Base-by-base conservation (phyloP, 148 eudicot species). In the Nepenthes mirabilis region DNA sequence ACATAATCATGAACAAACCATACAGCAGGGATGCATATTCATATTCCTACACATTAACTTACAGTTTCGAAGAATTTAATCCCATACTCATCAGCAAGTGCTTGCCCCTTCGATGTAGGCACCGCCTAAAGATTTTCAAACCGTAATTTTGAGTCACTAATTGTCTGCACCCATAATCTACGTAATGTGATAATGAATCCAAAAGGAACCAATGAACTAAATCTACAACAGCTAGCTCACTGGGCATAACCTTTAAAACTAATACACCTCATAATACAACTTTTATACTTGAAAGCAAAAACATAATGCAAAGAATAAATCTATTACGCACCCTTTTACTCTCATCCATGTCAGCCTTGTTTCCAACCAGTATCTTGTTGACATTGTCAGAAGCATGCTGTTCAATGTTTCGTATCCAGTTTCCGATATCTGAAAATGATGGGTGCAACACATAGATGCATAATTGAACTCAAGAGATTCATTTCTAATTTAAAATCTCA, bases 31-130 rank as follows among this genome's bases (percentile, higher is more conserved):
- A 14, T 10, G 35, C 48, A 40, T 2, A 43, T 9, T 7, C 65
- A 63, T 32, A 58, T 55, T 51, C 13, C 33, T 43, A 43, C 10
- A n/a, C n/a, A n/a, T 55, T 56, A 70, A 82, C 97, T 80, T 73
- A 90, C 97, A 73, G 95, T 90, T 77, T 90, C 97, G 14, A 87
- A 90, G 73, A 90, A 90, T 66, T 90, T 84, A 52, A 90, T 90
- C 57, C 97, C 95, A 58, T 90, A 90, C 48, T 90, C 97, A 82
- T 90, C 95, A 58, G 97, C 97, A 59, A 90, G 87, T 51, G 90
- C 97, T 79, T 89, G 97, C 33, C 97, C 97, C 68, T 77, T 90
- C 37, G 97, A 77, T 33, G 86, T 90, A 37, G 97, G 88, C 43
- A 90, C 95, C 37, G 95, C 97, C 97, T 90, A 72, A 34, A 64